Conservation (phyloP, 345 rosid genomes). For the Salix purpurea region DNA sequence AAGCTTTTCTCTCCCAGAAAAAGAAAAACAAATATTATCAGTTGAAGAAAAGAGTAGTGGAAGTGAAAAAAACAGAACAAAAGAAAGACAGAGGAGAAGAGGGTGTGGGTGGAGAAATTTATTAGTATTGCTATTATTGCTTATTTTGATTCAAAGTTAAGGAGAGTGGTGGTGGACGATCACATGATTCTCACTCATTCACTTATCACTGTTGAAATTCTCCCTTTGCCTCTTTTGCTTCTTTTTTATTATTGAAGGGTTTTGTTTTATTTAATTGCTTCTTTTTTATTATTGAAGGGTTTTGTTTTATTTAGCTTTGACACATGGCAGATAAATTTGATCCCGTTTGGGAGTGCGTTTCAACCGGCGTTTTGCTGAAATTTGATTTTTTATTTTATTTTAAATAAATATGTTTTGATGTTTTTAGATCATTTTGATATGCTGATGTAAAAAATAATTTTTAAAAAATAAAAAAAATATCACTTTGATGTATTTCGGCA, state of each 20-base stretch:
- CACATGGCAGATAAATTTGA: too few relatives aligned
- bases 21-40: neutral
- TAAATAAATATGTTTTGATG: too few relatives aligned
- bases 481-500: too few relatives aligned
- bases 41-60: neutral
- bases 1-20: neutral
- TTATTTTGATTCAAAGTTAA: constrained; percentile 9
- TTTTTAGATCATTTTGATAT: too few relatives aligned
- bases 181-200: constrained; percentile 61
- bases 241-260: neutral
- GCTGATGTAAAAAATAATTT: too few relatives aligned
- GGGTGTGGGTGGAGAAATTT: constrained; percentile 28
- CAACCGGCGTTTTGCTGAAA: too few relatives aligned
- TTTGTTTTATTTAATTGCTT: neutral
- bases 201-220: constrained; percentile 8
- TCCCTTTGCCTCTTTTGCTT: neutral
- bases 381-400: too few relatives aligned
- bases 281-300: neutral
- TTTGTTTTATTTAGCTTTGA: neutral
- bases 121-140: constrained; percentile 7
- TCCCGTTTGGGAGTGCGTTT: too few relatives aligned
- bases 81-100: neutral
- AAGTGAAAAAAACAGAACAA: neutral
- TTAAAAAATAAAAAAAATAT: too few relatives aligned
- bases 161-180: constrained; percentile 36